Percentiles rank a stretch among this genome's conserved stretches.
Conservation (phyloP, 495 filamentous ascomycete species). For the Rusavskia elegans region DNA sequence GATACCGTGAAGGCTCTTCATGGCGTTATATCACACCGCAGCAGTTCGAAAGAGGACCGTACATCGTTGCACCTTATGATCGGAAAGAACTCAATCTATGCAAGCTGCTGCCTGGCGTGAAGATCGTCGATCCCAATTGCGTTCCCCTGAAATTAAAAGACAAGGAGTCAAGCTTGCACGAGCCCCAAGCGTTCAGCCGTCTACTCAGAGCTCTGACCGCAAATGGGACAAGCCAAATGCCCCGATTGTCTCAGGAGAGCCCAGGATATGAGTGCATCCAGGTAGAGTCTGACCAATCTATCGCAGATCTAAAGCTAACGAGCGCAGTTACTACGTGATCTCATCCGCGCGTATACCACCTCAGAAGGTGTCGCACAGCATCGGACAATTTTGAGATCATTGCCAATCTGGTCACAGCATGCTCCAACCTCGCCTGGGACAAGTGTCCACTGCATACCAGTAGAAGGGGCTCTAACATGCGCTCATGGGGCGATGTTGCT, state of each 20-base stretch:
- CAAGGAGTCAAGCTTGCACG: not conserved
- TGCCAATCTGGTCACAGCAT: conserved; percentile 6
- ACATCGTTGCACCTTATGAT: not conserved
- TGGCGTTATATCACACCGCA: conserved; percentile 3
- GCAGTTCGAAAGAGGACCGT: conserved; percentile 3
- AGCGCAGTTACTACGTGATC: too few relatives aligned
- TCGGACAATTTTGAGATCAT: not conserved
- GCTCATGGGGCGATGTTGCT: not conserved
- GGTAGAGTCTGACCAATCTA: not conserved
- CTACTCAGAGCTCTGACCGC: conserved; percentile 1
- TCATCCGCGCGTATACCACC: too few relatives aligned
- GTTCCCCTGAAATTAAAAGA: not conserved
- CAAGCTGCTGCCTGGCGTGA: not conserved
- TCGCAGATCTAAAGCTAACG: too few relatives aligned
- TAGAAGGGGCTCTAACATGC: not conserved
- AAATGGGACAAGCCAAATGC: not conserved
- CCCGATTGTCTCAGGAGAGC: not conserved
- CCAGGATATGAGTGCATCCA: not conserved
- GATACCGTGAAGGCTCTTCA: conserved; percentile 4
- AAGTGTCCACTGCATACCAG: not conserved
- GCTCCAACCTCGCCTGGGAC: not conserved
- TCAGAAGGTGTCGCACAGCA: too few relatives aligned
- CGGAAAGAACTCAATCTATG: conserved; percentile 2
- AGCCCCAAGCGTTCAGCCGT: not conserved
- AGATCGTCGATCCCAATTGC: not conserved